Evolutionary conservation across 805 yeast species (phyloP).

Genomic region (Saccharomyces paradoxus): DNA sequence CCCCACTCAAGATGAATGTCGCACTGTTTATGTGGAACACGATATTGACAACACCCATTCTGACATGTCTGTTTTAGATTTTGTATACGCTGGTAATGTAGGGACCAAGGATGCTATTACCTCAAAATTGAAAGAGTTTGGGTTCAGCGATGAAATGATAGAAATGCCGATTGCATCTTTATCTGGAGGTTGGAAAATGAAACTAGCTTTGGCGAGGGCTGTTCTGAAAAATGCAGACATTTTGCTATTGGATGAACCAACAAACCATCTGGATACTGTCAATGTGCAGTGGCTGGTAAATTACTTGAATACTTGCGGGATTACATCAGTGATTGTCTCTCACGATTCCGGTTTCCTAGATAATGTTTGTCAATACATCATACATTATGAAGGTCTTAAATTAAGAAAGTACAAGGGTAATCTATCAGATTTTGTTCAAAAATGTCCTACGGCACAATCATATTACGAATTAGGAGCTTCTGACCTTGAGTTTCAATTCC

Average conservation of each 20-base stretch:
- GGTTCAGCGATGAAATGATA: constrained; percentile 83
- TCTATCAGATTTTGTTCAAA: constrained; percentile 91
- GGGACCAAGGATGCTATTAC: constrained; percentile 60
- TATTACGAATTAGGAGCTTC: constrained; percentile 97
- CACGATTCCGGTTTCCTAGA: constrained; percentile 98
- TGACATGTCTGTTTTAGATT: constrained; percentile 82
- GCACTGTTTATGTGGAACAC: constrained; percentile 97
- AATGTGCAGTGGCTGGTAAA: constrained; percentile 97
- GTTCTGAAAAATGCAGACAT: constrained; percentile 94
- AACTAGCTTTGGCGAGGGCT: constrained; percentile 95
- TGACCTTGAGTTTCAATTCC: constrained; percentile 88
- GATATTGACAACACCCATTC: constrained; percentile 95
- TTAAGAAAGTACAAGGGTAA: constrained; percentile 98
- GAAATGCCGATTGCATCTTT: constrained; percentile 83
- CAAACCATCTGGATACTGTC: constrained; percentile 97
- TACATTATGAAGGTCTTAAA: constrained; percentile 98
- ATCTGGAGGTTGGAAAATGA: constrained; percentile 99
- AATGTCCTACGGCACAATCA: constrained; percentile 94
- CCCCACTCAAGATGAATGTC: constrained; percentile 96
- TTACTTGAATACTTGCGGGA: constrained; percentile 94
- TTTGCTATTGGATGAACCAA: constrained; percentile 93
- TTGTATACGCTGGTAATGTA: constrained; percentile 63
- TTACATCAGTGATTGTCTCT: constrained; percentile 92
- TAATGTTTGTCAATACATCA: constrained; percentile 89
- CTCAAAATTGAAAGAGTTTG: constrained; percentile 72